Percentiles rank a stretch among this genome's conserved stretches.
phyloP scores from a whole-genome alignment of 495 filamentous ascomycete genomes.

The Aspergillus coremiiformis region DNA sequence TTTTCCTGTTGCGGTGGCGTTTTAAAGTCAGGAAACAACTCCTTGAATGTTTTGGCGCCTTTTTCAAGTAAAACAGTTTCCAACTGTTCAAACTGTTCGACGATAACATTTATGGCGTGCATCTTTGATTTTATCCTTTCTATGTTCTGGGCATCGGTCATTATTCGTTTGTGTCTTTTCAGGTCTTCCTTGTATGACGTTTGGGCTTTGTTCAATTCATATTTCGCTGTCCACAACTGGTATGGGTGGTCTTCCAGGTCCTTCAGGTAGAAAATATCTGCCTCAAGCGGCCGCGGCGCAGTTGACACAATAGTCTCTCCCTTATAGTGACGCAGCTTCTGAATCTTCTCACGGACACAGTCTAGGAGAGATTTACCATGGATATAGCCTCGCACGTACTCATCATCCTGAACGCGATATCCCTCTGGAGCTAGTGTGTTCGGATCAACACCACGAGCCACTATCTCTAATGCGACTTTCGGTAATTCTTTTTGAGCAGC shows the following conservation, averaged over 20 bases:
- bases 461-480: conserved; percentile 44
- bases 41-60: conserved; percentile 56
- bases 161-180: conserved; percentile 1
- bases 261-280: conserved; percentile 37
- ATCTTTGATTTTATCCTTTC: conserved; percentile 45
- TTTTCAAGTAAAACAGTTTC: conserved; percentile 44
- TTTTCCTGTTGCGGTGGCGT: not conserved
- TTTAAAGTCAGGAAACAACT: conserved; percentile 52
- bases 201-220: conserved; percentile 21
- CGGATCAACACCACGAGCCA: conserved; percentile 52
- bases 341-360: conserved; percentile 43
- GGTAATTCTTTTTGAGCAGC: conserved; percentile 48
- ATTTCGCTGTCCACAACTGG: conserved; percentile 39
- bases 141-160: conserved; percentile 1
- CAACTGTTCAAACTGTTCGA: conserved; percentile 44
- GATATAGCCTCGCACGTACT: not conserved
- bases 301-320: conserved; percentile 14
- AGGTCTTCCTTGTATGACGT: conserved; percentile 11
- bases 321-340: conserved; percentile 35
- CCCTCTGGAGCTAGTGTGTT: conserved; percentile 38
- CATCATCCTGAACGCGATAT: conserved; percentile 23
- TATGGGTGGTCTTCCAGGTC: conserved; percentile 44
- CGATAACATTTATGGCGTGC: conserved; percentile 38
- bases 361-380: conserved; percentile 49
- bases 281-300: conserved; percentile 16